Evolutionary conservation across 1,139 yeast species (phyloP), one percentile per base, ranked within the genome.

Genomic region (Blastobotrys petasosporus): DNA sequence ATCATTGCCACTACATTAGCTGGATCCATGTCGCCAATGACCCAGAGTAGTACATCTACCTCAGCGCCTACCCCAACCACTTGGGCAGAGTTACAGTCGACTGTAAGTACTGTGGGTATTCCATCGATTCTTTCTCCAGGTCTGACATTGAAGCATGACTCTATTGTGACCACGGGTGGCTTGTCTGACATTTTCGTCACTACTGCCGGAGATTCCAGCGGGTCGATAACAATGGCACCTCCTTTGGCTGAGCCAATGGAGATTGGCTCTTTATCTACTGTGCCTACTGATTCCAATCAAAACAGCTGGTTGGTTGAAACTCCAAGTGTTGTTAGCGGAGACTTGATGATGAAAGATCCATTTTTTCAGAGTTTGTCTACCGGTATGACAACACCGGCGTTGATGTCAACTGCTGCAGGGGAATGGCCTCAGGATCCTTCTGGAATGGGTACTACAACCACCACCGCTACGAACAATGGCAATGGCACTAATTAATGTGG

Each of bases 271-370:
- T 36, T 41, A 30, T 36, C 45, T 5, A 41, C 45, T 11, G 15
- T 37, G 10, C 40, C 45, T 6, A 40, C 30, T n/a, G 40, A 41
- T 17, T 10, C 17, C 4, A n/a, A 5, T 9, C 25, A 20, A 7
- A 35, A 41, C 28, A 23, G 31, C 11, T 41, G 45, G 45, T 36
- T 41, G 13, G 37, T 41, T 36, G 45, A 41, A 15, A 35, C 45
- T 3, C 40, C 45, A 16, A 41, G 45, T 25, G 39, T 23, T 6
- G 31, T 36, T 30, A 31, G 33, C 15, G 33, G 33, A 13, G 45
- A 41, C 31, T 36, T 40, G 30, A 36, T 36, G 40, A n/a, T 41
- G 31, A 41, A 36, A 28, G 45, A 41, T 34, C 40, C 45, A 13
- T 36, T 41, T 15, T 36, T 41, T 20, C 40, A 35, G 12, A 8